Base-by-base conservation (phyloP, 75 land plant genomes). In the Pinus albicaulis region DNA sequence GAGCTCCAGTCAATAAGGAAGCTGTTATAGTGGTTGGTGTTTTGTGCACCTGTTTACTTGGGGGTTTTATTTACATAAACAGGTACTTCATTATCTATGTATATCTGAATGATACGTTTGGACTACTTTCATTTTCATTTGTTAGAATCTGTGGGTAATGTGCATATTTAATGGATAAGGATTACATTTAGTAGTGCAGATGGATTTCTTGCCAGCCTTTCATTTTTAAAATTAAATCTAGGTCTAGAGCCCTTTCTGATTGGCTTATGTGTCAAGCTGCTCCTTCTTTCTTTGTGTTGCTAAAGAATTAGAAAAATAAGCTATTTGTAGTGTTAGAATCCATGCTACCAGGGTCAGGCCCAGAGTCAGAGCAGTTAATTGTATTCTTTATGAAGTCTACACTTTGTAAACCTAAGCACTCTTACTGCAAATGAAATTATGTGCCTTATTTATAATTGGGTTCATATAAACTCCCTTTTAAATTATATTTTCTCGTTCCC, bases 1-100 rank as follows among this genome's bases (percentile, higher is more conserved):
- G 80, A 25, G 93, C 93, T 16, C 88, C 91, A 17, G 68, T 83
- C 48, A 83, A 91, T 58, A 85, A 82, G 26, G 88, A 83, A 66
- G 83, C 93, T 68, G 86, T 88, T 63, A 12, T 81, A 26, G 86
- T 92, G 7, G 80, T 92, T 62, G 90, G 93, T 26, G 52, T 87
- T 24, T 66, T 92, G 57, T 90, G 91, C 68, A 69, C 65, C 72
- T 77, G 78, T 72, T 77, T 92, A 38, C 72, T 92, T 66, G 80
- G 69, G 12, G 90, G 95, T 52, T 92, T 88, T 61, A 76, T 88
- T 28, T 86, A 88, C 73, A 86, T 92, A 24, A 86, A 90, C 80
- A 90, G 93, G 95, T 89, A 25, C 17, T 57, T 65, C 6, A 66
- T 4, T 62, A 26, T 59, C 0, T 19, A 55, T 20, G 52, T 16